Base-by-base conservation (phyloP, 208 protist species). In the Leishmania gerbilli region DNA sequence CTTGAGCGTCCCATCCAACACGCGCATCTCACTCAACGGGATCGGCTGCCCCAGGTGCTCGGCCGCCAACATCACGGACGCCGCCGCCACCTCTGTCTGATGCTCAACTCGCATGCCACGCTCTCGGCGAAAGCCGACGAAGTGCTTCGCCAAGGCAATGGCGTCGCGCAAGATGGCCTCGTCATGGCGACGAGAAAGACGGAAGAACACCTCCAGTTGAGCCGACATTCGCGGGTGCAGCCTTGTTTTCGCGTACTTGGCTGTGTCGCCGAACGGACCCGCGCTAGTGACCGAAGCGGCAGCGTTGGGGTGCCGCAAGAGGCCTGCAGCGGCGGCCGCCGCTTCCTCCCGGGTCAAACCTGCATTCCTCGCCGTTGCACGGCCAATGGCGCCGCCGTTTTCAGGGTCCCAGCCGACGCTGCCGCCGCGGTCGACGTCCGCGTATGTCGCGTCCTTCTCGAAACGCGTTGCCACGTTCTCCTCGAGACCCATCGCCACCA, bases 401-500 rank as follows among this genome's bases (percentile, higher is more conserved):
- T 40, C 86, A 47, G 27, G 45, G 58, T 69, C 64, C 51, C 67
- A 77, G 51, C 62, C 78, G 53, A 86, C 82, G 40, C 83, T 81
- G 27, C 79, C 80, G n/a, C 90, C 86, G 5, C 77, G 71, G 77
- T 95, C 91, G n/a, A 84, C 92, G 64, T 95, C 93, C 40, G 89
- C 84, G 71, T 90, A 91, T 15, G 92, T 95, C 53, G 87, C 88
- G 65, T 95, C 91, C 79, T 95, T 84, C 53, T 93, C 87, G 76
- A 84, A 97, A 27, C 92, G 89, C 0, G 90, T 97, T 34, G 86
- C 74, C 34, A 80, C 71, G 80, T 85, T 95, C 71, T 97, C 92
- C 76, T 95, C 92, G 27, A 97, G 89, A 13, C 93, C 92, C 92
- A 95, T 95, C 13, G 89, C 91, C 8, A 95, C 84, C 19, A 97